phyloP scores from a whole-genome alignment of 2,329 filamentous ascomycete genomes.

The Colletotrichum gloeosporioides region DNA sequence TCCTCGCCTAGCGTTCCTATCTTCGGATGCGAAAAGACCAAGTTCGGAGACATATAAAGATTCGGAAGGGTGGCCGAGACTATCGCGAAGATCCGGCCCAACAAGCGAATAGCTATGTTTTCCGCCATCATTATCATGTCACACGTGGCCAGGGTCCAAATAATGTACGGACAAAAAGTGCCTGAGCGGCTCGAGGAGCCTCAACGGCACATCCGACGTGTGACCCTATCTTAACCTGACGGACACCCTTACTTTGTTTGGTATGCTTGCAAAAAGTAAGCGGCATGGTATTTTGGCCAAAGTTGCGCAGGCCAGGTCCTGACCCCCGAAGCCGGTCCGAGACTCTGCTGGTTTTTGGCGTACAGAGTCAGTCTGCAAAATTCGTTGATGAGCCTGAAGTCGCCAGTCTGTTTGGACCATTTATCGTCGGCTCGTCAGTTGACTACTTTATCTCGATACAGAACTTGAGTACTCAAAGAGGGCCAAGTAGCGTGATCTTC shows the following conservation, averaged over 20 bases:
- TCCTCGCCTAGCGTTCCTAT: neutral
- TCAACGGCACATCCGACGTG: neutral
- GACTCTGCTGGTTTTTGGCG: neutral
- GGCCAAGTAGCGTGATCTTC: neutral
- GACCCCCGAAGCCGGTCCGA: neutral
- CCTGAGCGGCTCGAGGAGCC: neutral
- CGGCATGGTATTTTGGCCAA: neutral
- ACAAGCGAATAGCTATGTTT: neutral
- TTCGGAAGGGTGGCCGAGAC: neutral
- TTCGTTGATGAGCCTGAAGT: neutral
- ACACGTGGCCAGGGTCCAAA: neutral
- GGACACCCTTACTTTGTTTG: neutral
- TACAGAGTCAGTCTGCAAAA: neutral
- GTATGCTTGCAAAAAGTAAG: neutral
- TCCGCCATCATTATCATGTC: neutral
- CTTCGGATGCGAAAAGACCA: neutral
- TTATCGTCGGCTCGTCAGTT: neutral
- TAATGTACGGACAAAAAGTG: neutral
- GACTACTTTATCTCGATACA: neutral
- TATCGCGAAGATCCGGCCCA: neutral
- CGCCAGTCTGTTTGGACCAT: neutral
- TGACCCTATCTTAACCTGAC: neutral
- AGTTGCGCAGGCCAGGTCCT: neutral
- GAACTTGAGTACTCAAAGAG: neutral
- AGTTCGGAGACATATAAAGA: neutral